These are phyloP conservation scores for Acanthamoeba triangularis DNA, from an alignment of 208 protist genomes.

Conservation along the genomic window DNA sequence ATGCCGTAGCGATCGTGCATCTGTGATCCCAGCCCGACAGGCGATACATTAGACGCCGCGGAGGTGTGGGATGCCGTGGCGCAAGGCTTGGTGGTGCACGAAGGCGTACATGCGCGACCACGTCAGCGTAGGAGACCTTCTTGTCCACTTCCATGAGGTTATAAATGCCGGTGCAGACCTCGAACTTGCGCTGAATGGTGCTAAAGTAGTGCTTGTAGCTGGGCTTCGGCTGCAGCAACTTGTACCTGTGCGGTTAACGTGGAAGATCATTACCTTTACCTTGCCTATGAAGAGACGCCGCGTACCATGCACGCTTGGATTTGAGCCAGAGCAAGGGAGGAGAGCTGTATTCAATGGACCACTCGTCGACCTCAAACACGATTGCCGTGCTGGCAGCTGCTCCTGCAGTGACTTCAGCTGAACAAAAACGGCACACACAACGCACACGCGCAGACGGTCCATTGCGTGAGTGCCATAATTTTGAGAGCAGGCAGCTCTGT, in stretches of 20 bases:
- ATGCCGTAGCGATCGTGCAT: constrained; percentile 7
- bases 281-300: neutral
- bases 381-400: constrained; percentile 7
- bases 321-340: constrained; percentile 48
- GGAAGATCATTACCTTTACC: neutral
- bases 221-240: constrained; percentile 54
- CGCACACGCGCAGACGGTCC: too few species aligned
- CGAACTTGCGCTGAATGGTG: constrained; percentile 31
- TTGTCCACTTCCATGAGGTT: neutral
- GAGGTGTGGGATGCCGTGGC: neutral
- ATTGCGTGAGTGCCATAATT: too few species aligned
- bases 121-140: neutral
- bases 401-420: neutral
- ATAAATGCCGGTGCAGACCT: neutral
- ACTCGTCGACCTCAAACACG: constrained; percentile 14
- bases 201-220: constrained; percentile 4
- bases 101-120: neutral
- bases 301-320: constrained; percentile 29
- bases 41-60: neutral
- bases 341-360: constrained; percentile 57
- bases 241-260: neutral
- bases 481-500: neutral
- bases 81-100: neutral
- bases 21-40: neutral
- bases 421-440: too few species aligned